Conservation (phyloP, 805 yeast species). For the Alloascoidea hylecoeti region DNA sequence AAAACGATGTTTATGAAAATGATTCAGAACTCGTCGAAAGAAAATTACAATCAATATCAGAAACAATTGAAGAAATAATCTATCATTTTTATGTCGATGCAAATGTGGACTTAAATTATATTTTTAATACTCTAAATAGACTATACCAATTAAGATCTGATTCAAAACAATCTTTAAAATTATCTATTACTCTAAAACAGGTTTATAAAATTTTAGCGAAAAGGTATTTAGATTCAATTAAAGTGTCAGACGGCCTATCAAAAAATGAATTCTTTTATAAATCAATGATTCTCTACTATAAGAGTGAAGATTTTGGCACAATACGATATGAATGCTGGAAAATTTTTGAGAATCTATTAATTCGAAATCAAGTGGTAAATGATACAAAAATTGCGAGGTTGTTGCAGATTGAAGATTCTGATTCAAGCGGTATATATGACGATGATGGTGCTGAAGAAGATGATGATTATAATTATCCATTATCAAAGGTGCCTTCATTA, state of each 20-base stretch:
- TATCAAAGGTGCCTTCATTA: slow-evolving; percentile 4
- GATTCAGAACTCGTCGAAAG: background rate
- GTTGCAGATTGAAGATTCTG: slow-evolving; percentile 4
- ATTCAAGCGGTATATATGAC: slow-evolving; percentile 5
- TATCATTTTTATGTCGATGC: background rate
- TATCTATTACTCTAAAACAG: slow-evolving; percentile 1
- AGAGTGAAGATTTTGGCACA: slow-evolving; percentile 8
- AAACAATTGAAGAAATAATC: background rate
- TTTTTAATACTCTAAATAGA: background rate
- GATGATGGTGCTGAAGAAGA: background rate
- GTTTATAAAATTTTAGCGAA: slow-evolving; percentile 3
- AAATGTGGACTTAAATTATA: background rate
- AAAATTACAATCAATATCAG: background rate
- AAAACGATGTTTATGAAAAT: background rate
- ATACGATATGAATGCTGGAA: slow-evolving; percentile 12
- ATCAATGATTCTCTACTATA: slow-evolving; percentile 13
- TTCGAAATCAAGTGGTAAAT: slow-evolving; percentile 7
- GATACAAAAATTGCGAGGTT: slow-evolving; percentile 1
- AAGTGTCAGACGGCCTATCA: slow-evolving; percentile 7
- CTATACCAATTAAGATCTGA: background rate
- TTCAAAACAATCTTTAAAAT: background rate
- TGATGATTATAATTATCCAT: slow-evolving; percentile 1
- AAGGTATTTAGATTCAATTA: slow-evolving; percentile 4
- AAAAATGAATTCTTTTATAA: slow-evolving; percentile 4
- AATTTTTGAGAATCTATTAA: slow-evolving; percentile 12